Base-by-base conservation (phyloP, 1,284 basidiomycete genomes). In the Athelia sp. region DNA sequence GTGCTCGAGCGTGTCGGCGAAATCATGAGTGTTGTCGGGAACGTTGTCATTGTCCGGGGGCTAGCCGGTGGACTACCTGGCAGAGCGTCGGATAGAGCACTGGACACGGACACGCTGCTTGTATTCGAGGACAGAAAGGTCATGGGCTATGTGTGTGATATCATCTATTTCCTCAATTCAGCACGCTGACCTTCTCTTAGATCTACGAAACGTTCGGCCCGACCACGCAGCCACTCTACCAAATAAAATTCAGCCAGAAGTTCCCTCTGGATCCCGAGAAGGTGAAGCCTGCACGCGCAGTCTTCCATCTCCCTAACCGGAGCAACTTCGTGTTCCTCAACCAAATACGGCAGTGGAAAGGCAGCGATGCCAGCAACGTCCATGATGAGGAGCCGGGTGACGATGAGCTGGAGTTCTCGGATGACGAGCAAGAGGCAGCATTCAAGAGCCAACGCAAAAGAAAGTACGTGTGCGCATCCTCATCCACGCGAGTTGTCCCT, bases 201-300 rank as follows among this genome's bases (percentile, higher is more conserved):
- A 72, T 95, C 44, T 90, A 84, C 59, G 93, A 95, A 67, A 94
- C 92, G 0, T 95, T 95, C 65, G 93, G 93, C 3, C 90, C 93
- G 1, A 91, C 93, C 2, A 75, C 77, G 35, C 83, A 87, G 56
- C 93, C 92, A 2, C 68, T 94, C 47, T 95, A 95, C 61, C 87
- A 92, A 59, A 74, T 95, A 52, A 82, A 76, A 62, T 90, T 87
- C 66, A 80, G 71, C 59, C 65, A 76, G 42, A 56, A 68, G 3
- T 81, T 77, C 57, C 79, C 82, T 3, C 62, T 87, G 34, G 74
- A 87, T 61, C 58, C 68, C 11, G 71, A 76, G 52, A 77, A 76
- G 58, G 73, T 86, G 38, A 67, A 66, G 49, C 54, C 78, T 19
- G 75, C 74, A 23, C 75, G 79, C 26, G 69, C 79, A 47, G 84